phyloP scores from a whole-genome alignment of 2,329 filamentous ascomycete species.

The Fusarium palustre region DNA sequence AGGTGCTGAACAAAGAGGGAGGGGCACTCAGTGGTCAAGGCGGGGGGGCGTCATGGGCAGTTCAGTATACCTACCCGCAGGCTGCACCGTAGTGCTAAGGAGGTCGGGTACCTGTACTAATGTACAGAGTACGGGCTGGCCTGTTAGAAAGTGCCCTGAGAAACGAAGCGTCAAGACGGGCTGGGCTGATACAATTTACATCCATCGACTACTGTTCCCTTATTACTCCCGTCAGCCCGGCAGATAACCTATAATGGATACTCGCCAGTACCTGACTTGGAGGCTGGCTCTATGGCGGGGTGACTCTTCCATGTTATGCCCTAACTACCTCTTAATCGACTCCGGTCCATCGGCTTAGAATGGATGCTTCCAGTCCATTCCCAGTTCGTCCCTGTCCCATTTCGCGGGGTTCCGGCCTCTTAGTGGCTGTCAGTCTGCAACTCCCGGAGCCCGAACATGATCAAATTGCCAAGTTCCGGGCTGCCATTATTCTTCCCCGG shows the following conservation, averaged over 20 bases:
- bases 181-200: too few relatives aligned
- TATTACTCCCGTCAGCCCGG: conserved; percentile 29
- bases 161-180: neutral
- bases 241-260: conserved; percentile 17
- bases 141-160: neutral
- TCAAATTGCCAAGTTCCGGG: conserved; percentile 31
- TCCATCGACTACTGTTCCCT: conserved; percentile 6
- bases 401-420: conserved; percentile 36
- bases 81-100: too few relatives aligned
- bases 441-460: conserved; percentile 25
- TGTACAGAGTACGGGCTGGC: neutral
- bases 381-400: conserved; percentile 25
- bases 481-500: conserved; percentile 24
- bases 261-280: conserved; percentile 13
- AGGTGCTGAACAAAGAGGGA: conserved; percentile 33
- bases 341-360: neutral
- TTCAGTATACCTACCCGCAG: neutral
- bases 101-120: too few relatives aligned
- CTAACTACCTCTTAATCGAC: neutral
- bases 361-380: conserved; percentile 32
- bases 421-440: conserved; percentile 35
- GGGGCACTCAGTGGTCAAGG: conserved; percentile 31
- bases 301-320: conserved; percentile 6
- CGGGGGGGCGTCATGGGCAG: conserved; percentile 25
- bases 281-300: conserved; percentile 25